Conservation (phyloP, 2,329 filamentous ascomycete genomes). For the Aspergillus ustus region DNA sequence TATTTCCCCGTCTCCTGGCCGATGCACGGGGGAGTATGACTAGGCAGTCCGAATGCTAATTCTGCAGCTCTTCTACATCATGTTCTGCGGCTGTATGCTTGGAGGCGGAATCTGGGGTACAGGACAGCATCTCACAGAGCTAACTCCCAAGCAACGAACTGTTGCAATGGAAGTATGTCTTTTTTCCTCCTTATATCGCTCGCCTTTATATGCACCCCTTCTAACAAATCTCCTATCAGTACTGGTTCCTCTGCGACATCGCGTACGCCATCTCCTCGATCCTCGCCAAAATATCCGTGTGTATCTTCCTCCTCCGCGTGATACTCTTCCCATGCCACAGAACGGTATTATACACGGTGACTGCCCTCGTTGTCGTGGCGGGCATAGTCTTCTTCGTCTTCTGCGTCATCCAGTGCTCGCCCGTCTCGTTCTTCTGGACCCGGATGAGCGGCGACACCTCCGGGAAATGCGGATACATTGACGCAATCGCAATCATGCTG, state of each 20-base stretch:
- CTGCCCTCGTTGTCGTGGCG: constrained; percentile 45
- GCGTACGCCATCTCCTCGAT: constrained; percentile 52
- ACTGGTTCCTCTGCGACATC: constrained; percentile 56
- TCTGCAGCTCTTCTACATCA: constrained; percentile 26
- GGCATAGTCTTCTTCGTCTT: constrained; percentile 52
- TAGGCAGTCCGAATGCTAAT: neutral
- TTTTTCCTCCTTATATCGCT: neutral
- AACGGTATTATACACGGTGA: constrained; percentile 49
- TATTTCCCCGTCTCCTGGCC: constrained; percentile 10
- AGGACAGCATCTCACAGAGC: constrained; percentile 23
- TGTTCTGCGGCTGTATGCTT: constrained; percentile 28
- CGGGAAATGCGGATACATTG: constrained; percentile 20
- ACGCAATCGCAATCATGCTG: constrained; percentile 18
- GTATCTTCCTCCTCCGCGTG: constrained; percentile 55
- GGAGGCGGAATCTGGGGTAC: constrained; percentile 29
- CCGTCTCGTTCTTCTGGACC: constrained; percentile 55
- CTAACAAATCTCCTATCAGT: constrained; percentile 15
- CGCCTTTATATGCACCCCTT: neutral
- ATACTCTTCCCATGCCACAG: constrained; percentile 49
- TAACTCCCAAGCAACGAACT: constrained; percentile 17
- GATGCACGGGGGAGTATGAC: neutral
- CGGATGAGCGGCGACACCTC: constrained; percentile 6
- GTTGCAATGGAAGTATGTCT: constrained; percentile 25
- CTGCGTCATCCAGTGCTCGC: constrained; percentile 54
- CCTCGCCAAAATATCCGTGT: constrained; percentile 53